Conservation (phyloP, 2,329 filamentous ascomycete species). For the Westerdykella aurantiaca region DNA sequence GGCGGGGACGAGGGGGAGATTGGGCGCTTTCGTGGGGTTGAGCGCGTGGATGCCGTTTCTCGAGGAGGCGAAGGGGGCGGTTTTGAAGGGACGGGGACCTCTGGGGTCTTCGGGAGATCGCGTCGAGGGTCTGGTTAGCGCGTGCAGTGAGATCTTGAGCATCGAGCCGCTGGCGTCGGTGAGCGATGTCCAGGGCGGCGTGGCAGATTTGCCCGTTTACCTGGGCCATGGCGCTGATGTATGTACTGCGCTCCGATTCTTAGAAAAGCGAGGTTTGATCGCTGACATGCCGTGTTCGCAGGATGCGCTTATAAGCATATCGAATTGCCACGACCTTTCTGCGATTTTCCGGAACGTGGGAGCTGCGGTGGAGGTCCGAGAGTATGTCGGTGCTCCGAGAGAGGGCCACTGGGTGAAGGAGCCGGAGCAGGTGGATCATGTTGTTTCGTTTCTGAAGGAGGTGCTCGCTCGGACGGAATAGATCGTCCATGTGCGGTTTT, state of each 20-base stretch:
- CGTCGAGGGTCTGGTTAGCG: neutral
- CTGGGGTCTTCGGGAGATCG: neutral
- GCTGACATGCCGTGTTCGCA: conserved; percentile 7
- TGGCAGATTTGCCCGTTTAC: conserved; percentile 38
- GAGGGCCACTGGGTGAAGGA: conserved; percentile 46
- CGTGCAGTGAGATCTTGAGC: conserved; percentile 6
- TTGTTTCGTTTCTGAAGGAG: conserved; percentile 16
- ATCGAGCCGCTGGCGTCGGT: neutral
- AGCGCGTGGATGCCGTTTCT: conserved; percentile 18
- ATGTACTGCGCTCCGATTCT: neutral
- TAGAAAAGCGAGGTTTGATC: no score
- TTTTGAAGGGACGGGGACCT: neutral
- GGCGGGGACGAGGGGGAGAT: conserved; percentile 1
- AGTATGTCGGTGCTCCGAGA: conserved; percentile 32
- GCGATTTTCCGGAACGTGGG: conserved; percentile 34
- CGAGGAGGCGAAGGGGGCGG: conserved; percentile 5
- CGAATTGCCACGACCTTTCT: conserved; percentile 32
- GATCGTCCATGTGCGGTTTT: no score
- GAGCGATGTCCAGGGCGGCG: neutral
- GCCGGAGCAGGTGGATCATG: conserved; percentile 46
- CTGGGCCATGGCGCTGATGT: conserved; percentile 41
- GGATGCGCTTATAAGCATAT: conserved; percentile 40
- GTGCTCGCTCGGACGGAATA: no score
- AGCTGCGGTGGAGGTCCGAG: conserved; percentile 34
- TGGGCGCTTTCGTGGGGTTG: conserved; percentile 15